Conservation (phyloP, 192 early-diverging fungal genomes). For the Phlyctochytrium bullatum region DNA sequence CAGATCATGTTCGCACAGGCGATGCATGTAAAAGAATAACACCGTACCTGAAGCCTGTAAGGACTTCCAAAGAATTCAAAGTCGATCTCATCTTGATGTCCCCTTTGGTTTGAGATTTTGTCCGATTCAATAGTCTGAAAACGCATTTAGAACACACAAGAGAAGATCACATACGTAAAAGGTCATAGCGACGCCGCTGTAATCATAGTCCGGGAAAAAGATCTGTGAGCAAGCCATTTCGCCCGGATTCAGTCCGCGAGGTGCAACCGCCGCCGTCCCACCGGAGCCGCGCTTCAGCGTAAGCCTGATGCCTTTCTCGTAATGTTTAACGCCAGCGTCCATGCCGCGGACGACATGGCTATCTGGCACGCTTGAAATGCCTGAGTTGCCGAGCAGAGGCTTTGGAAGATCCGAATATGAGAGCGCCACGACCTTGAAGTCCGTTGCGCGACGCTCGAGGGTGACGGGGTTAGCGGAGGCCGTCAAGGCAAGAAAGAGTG, state of each 20-base stretch:
- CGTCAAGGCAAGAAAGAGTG: too few relatives aligned
- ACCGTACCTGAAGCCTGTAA: not conserved
- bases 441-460: not conserved
- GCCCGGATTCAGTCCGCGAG: not conserved
- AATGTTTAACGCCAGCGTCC: not conserved
- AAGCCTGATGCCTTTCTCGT: not conserved
- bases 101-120: not conserved
- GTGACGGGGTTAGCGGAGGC: too few relatives aligned
- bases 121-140: not conserved
- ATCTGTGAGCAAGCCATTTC: not conserved
- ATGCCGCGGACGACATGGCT: not conserved
- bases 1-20: too few relatives aligned
- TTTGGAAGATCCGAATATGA: not conserved
- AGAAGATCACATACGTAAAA: constrained; percentile 1
- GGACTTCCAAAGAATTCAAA: not conserved
- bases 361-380: not conserved
- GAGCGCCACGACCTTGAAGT: not conserved
- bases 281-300: not conserved
- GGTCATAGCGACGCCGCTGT: not conserved
- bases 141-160: not conserved
- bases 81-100: not conserved
- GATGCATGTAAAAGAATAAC: not conserved
- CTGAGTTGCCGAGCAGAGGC: not conserved
- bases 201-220: not conserved
- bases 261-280: not conserved